Evolutionary conservation across 73 alveolate species (phyloP).

Genomic region (Tetrahymena elliotti): DNA sequence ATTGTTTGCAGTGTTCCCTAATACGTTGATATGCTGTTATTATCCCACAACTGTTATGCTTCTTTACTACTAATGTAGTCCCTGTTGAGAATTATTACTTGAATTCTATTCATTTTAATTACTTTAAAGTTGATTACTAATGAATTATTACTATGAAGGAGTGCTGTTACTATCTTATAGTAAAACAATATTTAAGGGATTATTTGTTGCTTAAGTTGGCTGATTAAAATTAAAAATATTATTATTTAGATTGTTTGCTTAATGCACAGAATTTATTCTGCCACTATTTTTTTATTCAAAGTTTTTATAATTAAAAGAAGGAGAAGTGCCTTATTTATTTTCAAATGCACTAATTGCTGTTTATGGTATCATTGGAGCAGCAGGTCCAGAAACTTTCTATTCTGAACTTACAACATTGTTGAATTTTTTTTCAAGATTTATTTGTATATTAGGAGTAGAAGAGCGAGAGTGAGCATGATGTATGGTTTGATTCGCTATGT

Average conservation of each 20-base stretch:
- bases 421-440: not conserved
- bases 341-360: not conserved
- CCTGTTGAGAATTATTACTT: not conserved
- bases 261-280: not conserved
- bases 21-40: not conserved
- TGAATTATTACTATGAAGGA: not conserved
- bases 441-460: not conserved
- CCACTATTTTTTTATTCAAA: not conserved
- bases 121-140: not conserved
- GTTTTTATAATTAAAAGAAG: not conserved
- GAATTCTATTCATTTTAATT: not conserved
- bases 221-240: not conserved
- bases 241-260: not conserved
- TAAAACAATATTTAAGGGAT: not conserved
- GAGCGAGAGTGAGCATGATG: not conserved
- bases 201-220: not conserved
- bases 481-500: not conserved
- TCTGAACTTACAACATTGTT: not conserved
- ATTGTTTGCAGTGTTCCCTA: not conserved
- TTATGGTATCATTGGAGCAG: not conserved
- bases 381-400: not conserved
- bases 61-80: not conserved
- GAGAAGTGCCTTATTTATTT: not conserved
- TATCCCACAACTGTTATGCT: not conserved
- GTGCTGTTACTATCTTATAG: not conserved